Evolutionary conservation across 2,329 filamentous ascomycete genomes (phyloP).

Genomic region (Tympanopsis confertula): DNA sequence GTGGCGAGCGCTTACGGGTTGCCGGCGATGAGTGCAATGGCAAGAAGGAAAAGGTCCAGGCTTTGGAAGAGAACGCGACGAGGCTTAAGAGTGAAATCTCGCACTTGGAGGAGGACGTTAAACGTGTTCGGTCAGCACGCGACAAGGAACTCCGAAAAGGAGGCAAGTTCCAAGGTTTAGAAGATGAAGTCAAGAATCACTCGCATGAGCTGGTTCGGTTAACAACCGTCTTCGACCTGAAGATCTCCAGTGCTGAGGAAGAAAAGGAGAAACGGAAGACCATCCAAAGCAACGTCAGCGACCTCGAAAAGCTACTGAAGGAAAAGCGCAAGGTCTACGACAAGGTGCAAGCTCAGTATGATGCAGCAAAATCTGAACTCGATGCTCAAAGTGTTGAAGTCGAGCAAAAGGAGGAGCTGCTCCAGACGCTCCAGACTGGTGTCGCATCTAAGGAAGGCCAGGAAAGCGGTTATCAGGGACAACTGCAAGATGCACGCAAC

Average conservation of each 20-base stretch:
- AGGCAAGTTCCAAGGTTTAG: constrained; percentile 83
- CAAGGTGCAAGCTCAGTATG: constrained; percentile 68
- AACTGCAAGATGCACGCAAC: constrained; percentile 82
- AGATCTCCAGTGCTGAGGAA: constrained; percentile 74
- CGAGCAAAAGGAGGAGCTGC: constrained; percentile 87
- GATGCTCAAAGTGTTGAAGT: constrained; percentile 74
- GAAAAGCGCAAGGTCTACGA: constrained; percentile 76
- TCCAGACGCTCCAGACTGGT: constrained; percentile 91
- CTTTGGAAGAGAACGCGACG: constrained; percentile 67
- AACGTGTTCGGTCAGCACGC: constrained; percentile 70
- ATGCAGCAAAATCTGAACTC: constrained; percentile 70
- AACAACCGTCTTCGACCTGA: constrained; percentile 80
- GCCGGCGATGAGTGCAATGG: constrained; percentile 74
- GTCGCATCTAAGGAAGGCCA: constrained; percentile 98
- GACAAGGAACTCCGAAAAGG: constrained; percentile 94
- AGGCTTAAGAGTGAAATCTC: constrained; percentile 80
- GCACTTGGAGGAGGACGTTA: constrained; percentile 82
- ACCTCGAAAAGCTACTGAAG: constrained; percentile 66
- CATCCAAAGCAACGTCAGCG: constrained; percentile 66
- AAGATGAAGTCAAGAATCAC: constrained; percentile 82
- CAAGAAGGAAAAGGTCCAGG: constrained; percentile 68
- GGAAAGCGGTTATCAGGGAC: constrained; percentile 92
- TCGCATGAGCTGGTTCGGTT: constrained; percentile 88
- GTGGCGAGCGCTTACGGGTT: constrained; percentile 71
- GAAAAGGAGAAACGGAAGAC: constrained; percentile 68